Evolutionary conservation across 176 grass and related monocot genomes (phyloP), one percentile per base, ranked within the genome.

Genomic region (barley (Hordeum vulgare)): DNA sequence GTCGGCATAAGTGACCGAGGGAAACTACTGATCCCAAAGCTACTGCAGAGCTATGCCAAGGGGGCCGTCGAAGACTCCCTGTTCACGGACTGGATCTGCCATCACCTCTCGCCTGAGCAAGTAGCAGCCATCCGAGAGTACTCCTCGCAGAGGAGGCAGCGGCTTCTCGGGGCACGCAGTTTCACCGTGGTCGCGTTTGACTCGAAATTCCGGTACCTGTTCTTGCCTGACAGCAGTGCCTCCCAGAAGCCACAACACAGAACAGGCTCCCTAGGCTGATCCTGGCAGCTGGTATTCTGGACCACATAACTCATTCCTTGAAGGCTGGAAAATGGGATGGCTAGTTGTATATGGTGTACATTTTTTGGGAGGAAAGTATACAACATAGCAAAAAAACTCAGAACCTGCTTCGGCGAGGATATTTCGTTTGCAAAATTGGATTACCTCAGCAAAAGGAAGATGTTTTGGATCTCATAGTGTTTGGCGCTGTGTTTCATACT

Each of bases 51-150:
- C 75, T 99, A 94, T 2, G 85, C 91, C 11, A 99, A 96, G 65
- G 96, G 93, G 80, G 63, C 87, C 9, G 86, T 99, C 0, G 93
- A 99, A 82, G 96, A 96, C 74, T 92, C 96, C 60, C 24, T 95
- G 25, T 81, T 99, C 14, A 90, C 76, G 2, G 91, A 95, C 80
- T 99, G 96, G 93, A 90, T 99, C 62, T 99, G 87, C 74, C 96
- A 87, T 33, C 89, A 94, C 74, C 93, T 99, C 51, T 80, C 75
- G 3, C 93, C 85, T 33, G 91, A 99, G 41, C 96, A 99, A 70
- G 88, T 91, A 4, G 90, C 74, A 15, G 58, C 85, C 24, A 91
- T 98, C 84, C 83, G 81, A 7, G 86, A 94, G 56, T 90, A 81
- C 35, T 81, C 81, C 33, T 89, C 88, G 18, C 95, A 94, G 44